Conservation (phyloP, 2,329 filamentous ascomycete genomes). For the Colletotrichum abscissum region DNA sequence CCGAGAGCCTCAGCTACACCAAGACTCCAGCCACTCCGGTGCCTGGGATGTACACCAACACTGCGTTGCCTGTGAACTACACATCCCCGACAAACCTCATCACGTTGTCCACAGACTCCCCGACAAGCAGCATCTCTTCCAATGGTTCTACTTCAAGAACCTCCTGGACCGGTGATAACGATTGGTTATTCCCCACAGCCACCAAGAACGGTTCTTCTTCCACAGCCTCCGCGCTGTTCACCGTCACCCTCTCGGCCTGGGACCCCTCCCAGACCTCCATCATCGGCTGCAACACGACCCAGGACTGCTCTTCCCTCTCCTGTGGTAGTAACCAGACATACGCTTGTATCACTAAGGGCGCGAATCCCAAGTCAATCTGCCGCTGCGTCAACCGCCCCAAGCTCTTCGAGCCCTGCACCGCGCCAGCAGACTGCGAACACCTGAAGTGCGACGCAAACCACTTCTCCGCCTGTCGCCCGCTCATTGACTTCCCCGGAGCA, state of each 20-base stretch:
- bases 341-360: not conserved
- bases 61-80: not conserved
- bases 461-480: not conserved
- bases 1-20: not conserved
- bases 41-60: not conserved
- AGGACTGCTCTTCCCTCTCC: not conserved
- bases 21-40: not conserved
- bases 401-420: constrained; percentile 1
- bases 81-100: not conserved
- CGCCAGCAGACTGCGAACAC: not conserved
- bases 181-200: not conserved
- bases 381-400: constrained; percentile 16
- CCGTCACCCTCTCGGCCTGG: not conserved
- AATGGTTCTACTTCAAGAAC: not conserved
- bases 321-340: not conserved
- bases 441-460: constrained; percentile 4
- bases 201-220: not conserved
- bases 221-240: not conserved
- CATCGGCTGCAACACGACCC: not conserved
- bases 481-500: not conserved
- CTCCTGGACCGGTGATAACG: not conserved
- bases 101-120: not conserved
- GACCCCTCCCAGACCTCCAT: not conserved
- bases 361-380: not conserved
- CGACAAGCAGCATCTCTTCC: not conserved